Evolutionary conservation across 1,139 yeast genomes (phyloP).

Genomic region (Yamadazyma conglobata): DNA sequence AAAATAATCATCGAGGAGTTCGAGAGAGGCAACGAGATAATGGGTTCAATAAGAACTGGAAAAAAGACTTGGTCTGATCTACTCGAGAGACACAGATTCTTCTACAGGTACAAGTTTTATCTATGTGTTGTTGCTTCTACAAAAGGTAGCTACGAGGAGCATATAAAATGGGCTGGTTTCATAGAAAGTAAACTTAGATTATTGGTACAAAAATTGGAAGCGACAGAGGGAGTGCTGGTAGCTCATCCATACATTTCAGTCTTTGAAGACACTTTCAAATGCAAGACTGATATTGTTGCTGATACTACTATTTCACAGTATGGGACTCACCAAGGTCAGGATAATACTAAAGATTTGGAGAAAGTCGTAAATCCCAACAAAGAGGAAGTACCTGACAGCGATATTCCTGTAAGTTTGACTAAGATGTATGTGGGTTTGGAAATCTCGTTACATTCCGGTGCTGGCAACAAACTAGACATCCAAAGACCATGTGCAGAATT

Average conservation of each 20-base stretch:
- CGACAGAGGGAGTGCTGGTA: constrained; percentile 64
- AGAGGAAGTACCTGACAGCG: constrained; percentile 21
- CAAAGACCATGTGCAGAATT: constrained; percentile 92
- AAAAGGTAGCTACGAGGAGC: constrained; percentile 62
- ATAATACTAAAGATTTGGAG: constrained; percentile 10
- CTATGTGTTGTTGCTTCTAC: constrained; percentile 80
- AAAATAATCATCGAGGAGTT: constrained; percentile 73
- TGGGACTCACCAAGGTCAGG: constrained; percentile 33
- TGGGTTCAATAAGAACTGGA: constrained; percentile 66
- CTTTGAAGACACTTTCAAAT: constrained; percentile 51
- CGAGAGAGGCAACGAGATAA: constrained; percentile 65
- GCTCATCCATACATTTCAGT: constrained; percentile 92
- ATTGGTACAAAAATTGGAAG: constrained; percentile 78
- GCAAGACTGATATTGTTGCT: constrained; percentile 1
- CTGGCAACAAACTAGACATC: constrained; percentile 61
- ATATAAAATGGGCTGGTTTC: constrained; percentile 85
- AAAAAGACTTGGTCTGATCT: constrained; percentile 71
- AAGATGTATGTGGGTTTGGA: constrained; percentile 80
- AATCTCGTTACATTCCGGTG: constrained; percentile 43
- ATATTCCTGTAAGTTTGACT: constrained; percentile 43
- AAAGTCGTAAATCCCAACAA: constrained; percentile 16
- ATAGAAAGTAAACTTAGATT: constrained; percentile 85
- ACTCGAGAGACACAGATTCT: constrained; percentile 76
- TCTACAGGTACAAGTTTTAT: constrained; percentile 79
- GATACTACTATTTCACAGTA: constrained; percentile 46